Percentiles rank a stretch among this genome's conserved stretches.
These are phyloP conservation scores for Breynia disticha DNA, from an alignment of 441 rosid species.

Conservation along the genomic window DNA sequence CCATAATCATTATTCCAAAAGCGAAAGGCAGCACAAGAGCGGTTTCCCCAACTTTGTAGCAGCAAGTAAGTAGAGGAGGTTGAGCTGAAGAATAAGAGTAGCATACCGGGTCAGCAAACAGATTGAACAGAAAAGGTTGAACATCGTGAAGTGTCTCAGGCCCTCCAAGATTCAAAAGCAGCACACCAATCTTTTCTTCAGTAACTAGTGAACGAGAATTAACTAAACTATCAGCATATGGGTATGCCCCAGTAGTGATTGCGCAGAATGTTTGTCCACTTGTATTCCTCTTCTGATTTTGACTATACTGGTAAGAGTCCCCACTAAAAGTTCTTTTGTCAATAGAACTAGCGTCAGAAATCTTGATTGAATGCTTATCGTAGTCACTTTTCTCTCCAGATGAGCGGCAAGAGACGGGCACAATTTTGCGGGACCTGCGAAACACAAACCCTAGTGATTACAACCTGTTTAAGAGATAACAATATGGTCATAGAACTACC, in stretches of 20 bases:
- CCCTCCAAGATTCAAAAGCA: constrained; percentile 90
- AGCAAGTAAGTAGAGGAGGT: neutral
- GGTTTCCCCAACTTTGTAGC: neutral
- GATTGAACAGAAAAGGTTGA: constrained; percentile 79
- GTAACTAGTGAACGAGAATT: constrained; percentile 31
- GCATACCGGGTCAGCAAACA: constrained; percentile 94
- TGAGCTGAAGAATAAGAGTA: neutral
- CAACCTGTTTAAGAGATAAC: neutral
- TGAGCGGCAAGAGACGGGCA: constrained; percentile 17
- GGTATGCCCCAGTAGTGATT: constrained; percentile 25
- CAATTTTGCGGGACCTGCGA: neutral
- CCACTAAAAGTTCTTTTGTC: constrained; percentile 12
- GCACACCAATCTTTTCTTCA: constrained; percentile 70
- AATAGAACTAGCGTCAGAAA: constrained; percentile 13
- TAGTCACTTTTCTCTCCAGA: constrained; percentile 6
- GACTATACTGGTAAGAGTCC: constrained; percentile 11
- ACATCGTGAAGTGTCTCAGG: constrained; percentile 90
- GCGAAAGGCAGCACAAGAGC: no score
- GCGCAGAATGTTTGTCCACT: constrained; percentile 29
- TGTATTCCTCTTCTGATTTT: constrained; percentile 27
- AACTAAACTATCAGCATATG: constrained; percentile 24
- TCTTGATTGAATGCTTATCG: constrained; percentile 10
- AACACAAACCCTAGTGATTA: no score
- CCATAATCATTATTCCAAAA: neutral
- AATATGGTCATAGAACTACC: neutral